Base-by-base conservation (phyloP, 768 basidiomycete species). In the Mycena indigotica region DNA sequence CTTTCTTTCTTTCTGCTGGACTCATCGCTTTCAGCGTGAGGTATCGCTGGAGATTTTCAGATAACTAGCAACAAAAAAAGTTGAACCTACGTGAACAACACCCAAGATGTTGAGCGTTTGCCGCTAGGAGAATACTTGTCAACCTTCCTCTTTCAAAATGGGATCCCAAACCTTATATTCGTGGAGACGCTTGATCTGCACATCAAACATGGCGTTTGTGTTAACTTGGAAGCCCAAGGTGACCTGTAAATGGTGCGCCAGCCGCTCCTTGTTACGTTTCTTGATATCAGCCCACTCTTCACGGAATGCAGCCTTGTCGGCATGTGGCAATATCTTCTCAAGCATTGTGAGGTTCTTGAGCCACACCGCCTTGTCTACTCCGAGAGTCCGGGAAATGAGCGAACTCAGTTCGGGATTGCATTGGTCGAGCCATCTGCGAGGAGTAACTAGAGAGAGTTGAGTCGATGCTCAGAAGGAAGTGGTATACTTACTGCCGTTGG, bases 21-120 rank as follows among this genome's bases (percentile, higher is more conserved):
- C 80, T 78, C 86, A 96, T 85, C 28, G 72, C 79, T 77, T 98
- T 98, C 72, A 97, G 72, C 10, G 73, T 75, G 50, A 95, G 76
- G 74, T 96, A 97, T 48, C 93, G 83, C 87, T 94, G 13, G n/a
- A n/a, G n/a, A n/a, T n/a, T n/a, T n/a, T n/a, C n/a, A 8, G 17
- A 19, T 44, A 15, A 63, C 30, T 30, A 35, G n/a, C 3, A 28
- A 2, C 28, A 46, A 26, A 1, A 17, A 24, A 24, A 48, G 1
- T 8, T 6, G 17, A 38, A 73, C 87, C 35, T 62, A 93, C 91
- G 69, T 93, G 88, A 61, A 95, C 84, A 57, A 95, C 89, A 50
- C 89, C 90, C 50, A 98, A 81, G 65, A 97, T 93, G 73, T 98
- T 98, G 69, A 98, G 77, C 2, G 88, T 91, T 81, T 99, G 96